Evolutionary conservation across 768 basidiomycete genomes (phyloP).

Genomic region (Rhizopogon roseolus): DNA sequence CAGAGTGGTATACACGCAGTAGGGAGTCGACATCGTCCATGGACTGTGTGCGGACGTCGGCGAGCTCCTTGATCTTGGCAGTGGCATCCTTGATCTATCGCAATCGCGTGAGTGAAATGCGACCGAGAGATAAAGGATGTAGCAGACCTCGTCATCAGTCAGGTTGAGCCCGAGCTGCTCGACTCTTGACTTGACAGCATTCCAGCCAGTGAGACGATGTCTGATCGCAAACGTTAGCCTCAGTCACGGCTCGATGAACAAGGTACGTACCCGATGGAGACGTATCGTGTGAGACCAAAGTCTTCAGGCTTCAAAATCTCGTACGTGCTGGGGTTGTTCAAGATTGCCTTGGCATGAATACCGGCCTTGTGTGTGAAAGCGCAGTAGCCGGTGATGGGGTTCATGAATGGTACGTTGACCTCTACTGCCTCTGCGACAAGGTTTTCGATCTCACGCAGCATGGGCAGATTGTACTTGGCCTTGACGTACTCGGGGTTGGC

Average conservation of each 20-base stretch:
- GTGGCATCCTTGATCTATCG: constrained; percentile 93
- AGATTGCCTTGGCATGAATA: constrained; percentile 99
- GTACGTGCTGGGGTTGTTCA: constrained; percentile 98
- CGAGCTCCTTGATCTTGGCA: constrained; percentile 98
- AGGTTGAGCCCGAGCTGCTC: constrained; percentile 92
- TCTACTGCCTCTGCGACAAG: constrained; percentile 98
- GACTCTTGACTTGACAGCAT: constrained; percentile 98
- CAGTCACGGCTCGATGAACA: background rate
- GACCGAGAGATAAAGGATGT: background rate
- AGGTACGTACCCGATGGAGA: constrained; percentile 79
- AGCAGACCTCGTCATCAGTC: constrained; percentile 76
- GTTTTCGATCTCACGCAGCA: constrained; percentile 99
- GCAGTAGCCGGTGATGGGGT: constrained; percentile 95
- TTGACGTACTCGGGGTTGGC: constrained; percentile 99
- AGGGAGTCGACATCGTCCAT: constrained; percentile 99
- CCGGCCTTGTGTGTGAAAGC: constrained; percentile 99
- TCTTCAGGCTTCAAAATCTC: constrained; percentile 99
- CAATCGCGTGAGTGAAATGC: constrained; percentile 2
- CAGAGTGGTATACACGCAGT: constrained; percentile 92
- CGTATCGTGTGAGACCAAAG: constrained; percentile 96
- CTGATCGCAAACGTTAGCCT: constrained; percentile 29
- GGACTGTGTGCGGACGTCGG: constrained; percentile 95
- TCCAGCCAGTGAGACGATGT: constrained; percentile 97
- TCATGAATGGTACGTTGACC: constrained; percentile 96
- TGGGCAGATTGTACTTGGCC: constrained; percentile 95